Percentiles rank a stretch among this genome's conserved stretches.
These are phyloP conservation scores for Hysterangium stoloniferum DNA, from an alignment of 768 basidiomycete genomes.

Conservation along the genomic window DNA sequence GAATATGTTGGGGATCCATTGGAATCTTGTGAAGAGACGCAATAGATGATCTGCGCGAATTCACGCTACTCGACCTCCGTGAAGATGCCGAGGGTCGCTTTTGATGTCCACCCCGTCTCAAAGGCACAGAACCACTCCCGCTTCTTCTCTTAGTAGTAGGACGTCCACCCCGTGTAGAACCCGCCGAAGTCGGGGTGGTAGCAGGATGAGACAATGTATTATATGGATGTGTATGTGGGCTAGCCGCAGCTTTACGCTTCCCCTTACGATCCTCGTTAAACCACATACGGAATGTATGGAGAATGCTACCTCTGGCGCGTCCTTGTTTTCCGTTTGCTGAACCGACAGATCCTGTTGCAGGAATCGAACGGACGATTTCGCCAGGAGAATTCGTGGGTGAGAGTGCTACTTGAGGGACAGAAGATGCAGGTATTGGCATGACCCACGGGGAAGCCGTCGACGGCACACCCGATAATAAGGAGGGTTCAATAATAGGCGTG, in stretches of 20 bases:
- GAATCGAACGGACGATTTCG: conserved; percentile 41
- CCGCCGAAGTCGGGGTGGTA: conserved; percentile 20
- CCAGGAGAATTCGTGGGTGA: conserved; percentile 50
- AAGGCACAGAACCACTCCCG: conserved; percentile 30
- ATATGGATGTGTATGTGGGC: background rate
- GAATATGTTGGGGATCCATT: conserved; percentile 45
- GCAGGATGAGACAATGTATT: conserved; percentile 15
- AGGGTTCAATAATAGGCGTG: conserved; percentile 39
- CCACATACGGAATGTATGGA: conserved; percentile 84
- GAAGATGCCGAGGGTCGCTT: conserved; percentile 73
- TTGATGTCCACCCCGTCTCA: conserved; percentile 32
- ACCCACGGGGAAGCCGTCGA: conserved; percentile 70
- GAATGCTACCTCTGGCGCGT: conserved; percentile 68
- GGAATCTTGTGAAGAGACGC: conserved; percentile 38
- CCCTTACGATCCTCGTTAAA: conserved; percentile 89
- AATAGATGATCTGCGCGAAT: conserved; percentile 59
- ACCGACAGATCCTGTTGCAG: conserved; percentile 27
- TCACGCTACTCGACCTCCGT: conserved; percentile 84
- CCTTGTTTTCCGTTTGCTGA: conserved; percentile 23
- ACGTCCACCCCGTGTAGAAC: conserved; percentile 25
- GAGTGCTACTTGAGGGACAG: conserved; percentile 29
- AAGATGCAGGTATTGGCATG: conserved; percentile 38
- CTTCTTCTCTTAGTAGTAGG: conserved; percentile 44
- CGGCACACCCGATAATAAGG: conserved; percentile 16
- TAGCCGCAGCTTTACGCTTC: conserved; percentile 53